Evolutionary conservation across 208 protist genomes (phyloP), one percentile per base, ranked within the genome.

Genomic region (Wallacemonas sp.): DNA sequence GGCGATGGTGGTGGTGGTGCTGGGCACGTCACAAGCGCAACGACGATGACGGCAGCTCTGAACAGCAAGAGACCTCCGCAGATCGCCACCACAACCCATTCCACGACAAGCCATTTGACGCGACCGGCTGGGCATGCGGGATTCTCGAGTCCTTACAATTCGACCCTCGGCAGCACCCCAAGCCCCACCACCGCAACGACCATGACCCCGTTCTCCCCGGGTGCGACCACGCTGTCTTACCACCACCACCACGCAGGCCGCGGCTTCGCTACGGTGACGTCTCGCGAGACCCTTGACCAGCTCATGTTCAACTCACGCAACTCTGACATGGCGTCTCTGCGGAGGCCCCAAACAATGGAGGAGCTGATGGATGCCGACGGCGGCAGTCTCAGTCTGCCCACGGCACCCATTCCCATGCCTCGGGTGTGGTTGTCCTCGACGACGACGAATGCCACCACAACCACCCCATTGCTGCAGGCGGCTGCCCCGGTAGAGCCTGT

Each of bases 381-480:
- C 31, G 46, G 5, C 21, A 9, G 21, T 26, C 28, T 14, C 28
- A 58, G 51, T 19, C 28, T 38, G n/a, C 19, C 51, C 12, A 58
- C 51, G 17, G 28, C 22, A 8, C 51, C 51, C 30, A 58, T 58
- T 9, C 51, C 51, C 6, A 58, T 58, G 51, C 51, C 51, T 26
- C 51, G 51, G 17, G 19, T 58, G 51, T 58, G 51, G 51, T 14
- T 49, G 9, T 14, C 44, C 44, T 14, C 44, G 17, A 5, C 44
- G 17, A 19, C 44, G 9, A 49, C 44, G 44, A 49, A 9, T 9
- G 22, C 22, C 17, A 19, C 36, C 36, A 41, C 36, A 41, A 41
- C 36, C 36, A 41, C 36, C n/a, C n/a, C n/a, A n/a, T n/a, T n/a
- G n/a, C n/a, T n/a, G n/a, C n/a, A n/a, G n/a, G n/a, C n/a, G n/a